Evolutionary conservation across 768 basidiomycete genomes (phyloP).

Genomic region (Holtermanniella nyarrowii): DNA sequence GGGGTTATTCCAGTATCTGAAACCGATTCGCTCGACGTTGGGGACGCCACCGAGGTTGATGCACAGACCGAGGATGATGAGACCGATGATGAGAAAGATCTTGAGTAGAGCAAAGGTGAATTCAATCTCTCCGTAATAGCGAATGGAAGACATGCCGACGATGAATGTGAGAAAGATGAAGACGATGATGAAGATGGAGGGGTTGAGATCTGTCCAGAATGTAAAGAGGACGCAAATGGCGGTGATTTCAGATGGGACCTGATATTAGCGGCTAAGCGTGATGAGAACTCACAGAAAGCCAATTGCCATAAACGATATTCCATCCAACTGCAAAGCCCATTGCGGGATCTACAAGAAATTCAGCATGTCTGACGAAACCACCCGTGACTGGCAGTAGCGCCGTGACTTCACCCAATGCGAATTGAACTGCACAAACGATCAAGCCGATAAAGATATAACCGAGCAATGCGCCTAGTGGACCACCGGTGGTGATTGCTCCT

Average conservation of each 20-base stretch:
- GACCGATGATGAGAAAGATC: conserved; percentile 12
- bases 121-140: conserved; percentile 20
- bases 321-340: too few relatives aligned
- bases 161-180: conserved; percentile 36
- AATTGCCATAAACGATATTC: background rate
- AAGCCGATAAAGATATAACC: conserved; percentile 15
- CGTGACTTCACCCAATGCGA: conserved; percentile 7
- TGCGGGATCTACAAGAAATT: too few relatives aligned
- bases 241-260: conserved; percentile 10
- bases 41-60: conserved; percentile 27
- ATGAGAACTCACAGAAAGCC: too few relatives aligned
- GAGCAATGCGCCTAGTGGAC: conserved; percentile 17
- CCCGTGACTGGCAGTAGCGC: conserved; percentile 6
- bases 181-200: conserved; percentile 15
- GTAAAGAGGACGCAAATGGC: conserved; percentile 10
- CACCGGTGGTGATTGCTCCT: conserved; percentile 23
- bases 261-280: too few relatives aligned
- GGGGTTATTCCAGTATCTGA: conserved; percentile 25
- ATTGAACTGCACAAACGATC: conserved; percentile 9
- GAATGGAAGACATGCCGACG: conserved; percentile 40
- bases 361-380: conserved; percentile 10
- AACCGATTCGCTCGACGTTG: conserved; percentile 15
- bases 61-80: conserved; percentile 23
- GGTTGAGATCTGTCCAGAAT: conserved; percentile 17
- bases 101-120: conserved; percentile 13